A percentile compares a stretch with the other conserved stretches of the same genome.
Conservation (phyloP, 2,329 filamentous ascomycete genomes). For the Colletotrichum viniferum region DNA sequence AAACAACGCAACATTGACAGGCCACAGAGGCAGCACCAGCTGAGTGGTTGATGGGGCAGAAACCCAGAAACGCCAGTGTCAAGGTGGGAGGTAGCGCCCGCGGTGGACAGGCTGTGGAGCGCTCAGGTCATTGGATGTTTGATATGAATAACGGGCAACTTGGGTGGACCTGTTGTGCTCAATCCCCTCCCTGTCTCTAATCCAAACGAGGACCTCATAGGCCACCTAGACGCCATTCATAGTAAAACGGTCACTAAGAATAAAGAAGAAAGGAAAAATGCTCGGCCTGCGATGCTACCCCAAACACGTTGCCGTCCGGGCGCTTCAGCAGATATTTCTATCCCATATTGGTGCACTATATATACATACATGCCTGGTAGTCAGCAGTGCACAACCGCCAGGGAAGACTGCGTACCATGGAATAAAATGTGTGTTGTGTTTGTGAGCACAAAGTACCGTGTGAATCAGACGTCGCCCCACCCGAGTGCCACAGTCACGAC, state of each 20-base stretch:
- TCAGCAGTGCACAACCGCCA: too few relatives aligned
- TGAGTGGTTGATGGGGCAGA: neutral
- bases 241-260: neutral
- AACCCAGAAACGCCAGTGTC: neutral
- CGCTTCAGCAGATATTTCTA: neutral
- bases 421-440: neutral
- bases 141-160: neutral
- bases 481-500: neutral
- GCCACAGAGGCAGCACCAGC: neutral
- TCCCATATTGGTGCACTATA: neutral
- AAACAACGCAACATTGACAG: neutral
- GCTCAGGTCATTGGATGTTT: neutral
- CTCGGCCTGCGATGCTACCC: neutral
- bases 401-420: neutral
- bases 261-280: neutral
- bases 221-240: neutral
- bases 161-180: neutral
- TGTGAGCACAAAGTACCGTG: neutral
- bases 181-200: neutral
- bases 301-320: neutral
- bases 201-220: neutral
- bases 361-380: neutral
- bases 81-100: neutral
- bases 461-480: neutral
- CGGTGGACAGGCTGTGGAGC: neutral